Conservation (phyloP, 78 protist genomes). For the Chrysochromulina parva region DNA sequence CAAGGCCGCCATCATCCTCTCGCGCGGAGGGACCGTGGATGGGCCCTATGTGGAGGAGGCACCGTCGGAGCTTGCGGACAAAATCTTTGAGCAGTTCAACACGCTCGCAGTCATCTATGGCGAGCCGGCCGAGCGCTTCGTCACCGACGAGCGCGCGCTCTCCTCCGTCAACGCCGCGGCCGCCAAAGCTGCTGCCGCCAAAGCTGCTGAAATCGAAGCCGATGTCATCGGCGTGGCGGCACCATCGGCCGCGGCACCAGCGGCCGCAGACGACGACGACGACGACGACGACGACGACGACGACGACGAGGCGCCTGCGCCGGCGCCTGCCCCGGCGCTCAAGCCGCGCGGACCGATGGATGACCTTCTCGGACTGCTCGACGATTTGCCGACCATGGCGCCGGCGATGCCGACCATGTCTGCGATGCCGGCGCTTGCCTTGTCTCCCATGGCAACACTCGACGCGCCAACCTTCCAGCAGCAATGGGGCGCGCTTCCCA, state of each 20-base stretch:
- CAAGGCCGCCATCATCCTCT: background rate
- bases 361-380: background rate
- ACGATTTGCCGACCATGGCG: background rate
- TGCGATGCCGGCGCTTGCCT: background rate
- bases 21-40: background rate
- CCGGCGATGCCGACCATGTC: background rate
- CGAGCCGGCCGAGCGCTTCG: constrained; percentile 66
- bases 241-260: background rate
- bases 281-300: background rate
- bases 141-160: background rate
- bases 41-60: background rate
- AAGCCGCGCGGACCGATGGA: background rate
- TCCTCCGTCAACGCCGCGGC: background rate
- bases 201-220: background rate
- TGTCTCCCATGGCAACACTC: background rate
- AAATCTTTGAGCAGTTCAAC: constrained; percentile 87
- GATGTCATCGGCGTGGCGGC: background rate
- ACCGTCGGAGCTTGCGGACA: constrained; percentile 46
- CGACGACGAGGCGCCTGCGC: background rate
- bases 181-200: background rate
- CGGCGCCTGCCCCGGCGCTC: background rate
- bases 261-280: background rate
- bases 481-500: background rate
- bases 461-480: background rate
- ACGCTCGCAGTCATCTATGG: constrained; percentile 78